Percentiles rank a stretch among this genome's conserved stretches.
Conservation (phyloP, 2,329 filamentous ascomycete species). For the Verticillium nonalfalfae region DNA sequence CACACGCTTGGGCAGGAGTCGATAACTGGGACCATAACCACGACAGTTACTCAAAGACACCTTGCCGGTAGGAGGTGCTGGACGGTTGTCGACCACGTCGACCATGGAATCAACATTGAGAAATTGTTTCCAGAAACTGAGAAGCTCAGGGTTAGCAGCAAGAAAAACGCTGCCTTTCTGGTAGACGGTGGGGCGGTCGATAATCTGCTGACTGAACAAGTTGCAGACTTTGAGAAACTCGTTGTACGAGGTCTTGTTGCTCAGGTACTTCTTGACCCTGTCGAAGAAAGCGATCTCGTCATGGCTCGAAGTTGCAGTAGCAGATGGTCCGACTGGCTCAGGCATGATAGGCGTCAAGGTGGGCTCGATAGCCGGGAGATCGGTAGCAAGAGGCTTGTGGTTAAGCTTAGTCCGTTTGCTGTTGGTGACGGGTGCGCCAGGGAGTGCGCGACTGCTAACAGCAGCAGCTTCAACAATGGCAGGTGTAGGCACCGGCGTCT, state of each 20-base stretch:
- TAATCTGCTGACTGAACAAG: slow-evolving; percentile 86
- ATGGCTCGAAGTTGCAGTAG: slow-evolving; percentile 64
- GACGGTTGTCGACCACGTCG: slow-evolving; percentile 71
- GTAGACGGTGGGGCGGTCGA: slow-evolving; percentile 76
- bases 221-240: slow-evolving; percentile 98
- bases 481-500: slow-evolving; percentile 39
- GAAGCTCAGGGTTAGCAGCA: slow-evolving; percentile 80
- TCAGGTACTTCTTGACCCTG: slow-evolving; percentile 90
- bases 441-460: slow-evolving; percentile 11
- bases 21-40: slow-evolving; percentile 92
- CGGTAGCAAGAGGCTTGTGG: slow-evolving; percentile 56
- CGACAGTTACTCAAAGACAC: slow-evolving; percentile 95
- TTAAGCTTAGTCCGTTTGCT: slow-evolving; percentile 68
- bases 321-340: slow-evolving; percentile 74
- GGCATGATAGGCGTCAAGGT: slow-evolving; percentile 85
- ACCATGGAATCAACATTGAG: slow-evolving; percentile 73
- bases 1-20: slow-evolving; percentile 77
- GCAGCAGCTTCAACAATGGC: slow-evolving; percentile 35
- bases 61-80: slow-evolving; percentile 67
- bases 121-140: slow-evolving; percentile 81
- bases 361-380: slow-evolving; percentile 66
- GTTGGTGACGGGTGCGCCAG: slow-evolving; percentile 23
- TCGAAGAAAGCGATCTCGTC: slow-evolving; percentile 95
- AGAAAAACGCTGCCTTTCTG: slow-evolving; percentile 83
- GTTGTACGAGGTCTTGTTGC: slow-evolving; percentile 85